phyloP scores from a whole-genome alignment of 352 stramenopile genomes.

The Phytophthora citrophthora region DNA sequence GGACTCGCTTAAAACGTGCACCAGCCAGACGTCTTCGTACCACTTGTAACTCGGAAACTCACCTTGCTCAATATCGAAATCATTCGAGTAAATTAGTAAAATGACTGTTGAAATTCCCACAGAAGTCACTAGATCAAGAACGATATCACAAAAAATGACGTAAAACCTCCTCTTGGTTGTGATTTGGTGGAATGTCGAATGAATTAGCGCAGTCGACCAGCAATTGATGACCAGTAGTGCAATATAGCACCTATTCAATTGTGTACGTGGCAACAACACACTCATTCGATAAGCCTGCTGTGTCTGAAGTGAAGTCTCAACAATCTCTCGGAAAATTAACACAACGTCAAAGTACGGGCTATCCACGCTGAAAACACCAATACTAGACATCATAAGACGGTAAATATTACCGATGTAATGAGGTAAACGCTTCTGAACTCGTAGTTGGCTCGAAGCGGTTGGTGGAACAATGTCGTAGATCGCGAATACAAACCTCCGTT shows the following conservation, averaged over 20 bases:
- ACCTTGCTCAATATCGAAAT: slow-evolving; percentile 22
- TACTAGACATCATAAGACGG: neutral
- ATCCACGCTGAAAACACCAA: slow-evolving; percentile 16
- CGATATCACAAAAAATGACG: slow-evolving; percentile 22
- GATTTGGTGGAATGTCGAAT: slow-evolving; percentile 7
- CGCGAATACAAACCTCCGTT: slow-evolving; percentile 4
- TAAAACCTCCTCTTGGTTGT: slow-evolving; percentile 26
- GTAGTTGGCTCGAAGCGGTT: no score
- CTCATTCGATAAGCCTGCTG: neutral
- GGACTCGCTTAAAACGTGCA: slow-evolving; percentile 42
- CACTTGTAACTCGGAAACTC: slow-evolving; percentile 23
- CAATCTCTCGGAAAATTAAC: no score
- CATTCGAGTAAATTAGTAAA: slow-evolving; percentile 6
- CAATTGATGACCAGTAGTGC: slow-evolving; percentile 33
- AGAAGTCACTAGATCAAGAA: slow-evolving; percentile 38
- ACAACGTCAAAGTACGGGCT: no score
- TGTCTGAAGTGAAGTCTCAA: no score
- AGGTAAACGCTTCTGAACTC: neutral
- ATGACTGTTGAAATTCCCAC: slow-evolving; percentile 28
- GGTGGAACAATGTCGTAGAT: slow-evolving; percentile 17
- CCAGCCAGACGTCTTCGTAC: slow-evolving; percentile 43
- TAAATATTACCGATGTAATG: neutral
- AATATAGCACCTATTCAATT: slow-evolving; percentile 28
- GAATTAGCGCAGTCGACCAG: slow-evolving; percentile 31
- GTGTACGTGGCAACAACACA: slow-evolving; percentile 16